Conservation (phyloP, 345 rosid genomes). For the Barbarea vulgaris region DNA sequence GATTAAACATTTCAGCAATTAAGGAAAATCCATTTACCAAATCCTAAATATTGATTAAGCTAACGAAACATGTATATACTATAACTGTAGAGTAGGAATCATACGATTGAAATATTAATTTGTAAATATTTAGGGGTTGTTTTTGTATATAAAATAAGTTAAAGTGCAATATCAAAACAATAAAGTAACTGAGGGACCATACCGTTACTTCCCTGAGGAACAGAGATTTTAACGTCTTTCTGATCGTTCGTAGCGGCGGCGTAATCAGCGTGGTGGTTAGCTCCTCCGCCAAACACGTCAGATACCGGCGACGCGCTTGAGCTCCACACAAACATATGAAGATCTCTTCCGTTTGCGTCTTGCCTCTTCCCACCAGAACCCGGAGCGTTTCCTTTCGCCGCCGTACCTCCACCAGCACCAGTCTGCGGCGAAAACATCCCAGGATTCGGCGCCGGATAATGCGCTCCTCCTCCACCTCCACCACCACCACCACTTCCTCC, state of each 20-base stretch:
- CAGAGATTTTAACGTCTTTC: conserved; percentile 74
- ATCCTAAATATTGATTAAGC: background rate
- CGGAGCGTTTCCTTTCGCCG: conserved; percentile 42
- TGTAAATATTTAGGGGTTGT: background rate
- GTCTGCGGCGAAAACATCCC: conserved; percentile 81
- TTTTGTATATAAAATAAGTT: background rate
- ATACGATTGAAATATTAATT: background rate
- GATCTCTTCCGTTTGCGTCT: conserved; percentile 64
- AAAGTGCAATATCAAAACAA: background rate
- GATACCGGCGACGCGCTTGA: conserved; percentile 96
- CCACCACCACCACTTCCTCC: conserved; percentile 41
- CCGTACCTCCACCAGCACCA: conserved; percentile 19
- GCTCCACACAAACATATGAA: conserved; percentile 99
- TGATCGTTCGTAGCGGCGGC: conserved; percentile 44
- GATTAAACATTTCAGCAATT: conserved; percentile 25
- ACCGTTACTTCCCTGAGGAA: conserved; percentile 73
- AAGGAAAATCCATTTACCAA: background rate
- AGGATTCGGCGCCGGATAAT: conserved; percentile 95
- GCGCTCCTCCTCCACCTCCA: conserved; percentile 57
- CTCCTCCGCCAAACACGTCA: conserved; percentile 73
- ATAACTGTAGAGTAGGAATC: background rate
- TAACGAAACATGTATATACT: background rate
- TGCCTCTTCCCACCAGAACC: conserved; percentile 46
- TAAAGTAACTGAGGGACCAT: conserved; percentile 26
- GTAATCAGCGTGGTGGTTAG: conserved; percentile 34